Evolutionary conservation across 106 monocot species (phyloP), one percentile per base, ranked within the genome.

Genomic region (Gastrodia elata): DNA sequence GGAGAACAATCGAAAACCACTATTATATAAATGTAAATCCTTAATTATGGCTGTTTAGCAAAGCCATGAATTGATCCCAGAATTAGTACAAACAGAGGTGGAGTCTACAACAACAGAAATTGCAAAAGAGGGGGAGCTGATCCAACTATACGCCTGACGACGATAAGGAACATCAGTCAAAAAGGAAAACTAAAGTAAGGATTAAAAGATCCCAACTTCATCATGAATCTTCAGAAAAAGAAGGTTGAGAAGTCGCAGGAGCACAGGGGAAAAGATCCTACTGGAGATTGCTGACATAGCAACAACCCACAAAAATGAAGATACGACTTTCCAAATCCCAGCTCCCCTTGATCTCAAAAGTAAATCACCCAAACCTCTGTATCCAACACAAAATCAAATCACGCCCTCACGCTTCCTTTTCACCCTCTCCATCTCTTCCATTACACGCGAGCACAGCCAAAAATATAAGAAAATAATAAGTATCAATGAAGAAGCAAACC

Each of bases 301-400:
- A 75, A 73, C 14, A n/a, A n/a, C n/a, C n/a, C n/a, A n/a, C 67
- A 39, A 74, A 22, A 49, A 11, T 35, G 14, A 24, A 46, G 41
- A 69, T 65, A 30, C 33, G n/a, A 38, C 39, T 67, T 49, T 74
- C 82, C 73, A 52, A 25, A 41, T 24, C 27, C 52, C 41, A 55
- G 71, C 81, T 83, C 81, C n/a, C 89, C 81, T 72, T 76, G 85
- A 83, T 89, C 83, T 81, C 58, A 83, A 86, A 83, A 86, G 83
- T 68, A 84, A 83, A 67, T 67, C 36, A 67, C 6, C 16, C 37
- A 35, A 38, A 0, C 30, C 8, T 0, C 37, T 15, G 30, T 5
- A 65, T 38, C 36, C 37, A 37, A 20, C 34, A 15, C 20, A 67
- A 67, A 67, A 35, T 67, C 67, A 67, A 38, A 27, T 22, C 22